phyloP scores from a whole-genome alignment of 2,329 filamentous ascomycete genomes.

The Sordariomycetes sp. region DNA sequence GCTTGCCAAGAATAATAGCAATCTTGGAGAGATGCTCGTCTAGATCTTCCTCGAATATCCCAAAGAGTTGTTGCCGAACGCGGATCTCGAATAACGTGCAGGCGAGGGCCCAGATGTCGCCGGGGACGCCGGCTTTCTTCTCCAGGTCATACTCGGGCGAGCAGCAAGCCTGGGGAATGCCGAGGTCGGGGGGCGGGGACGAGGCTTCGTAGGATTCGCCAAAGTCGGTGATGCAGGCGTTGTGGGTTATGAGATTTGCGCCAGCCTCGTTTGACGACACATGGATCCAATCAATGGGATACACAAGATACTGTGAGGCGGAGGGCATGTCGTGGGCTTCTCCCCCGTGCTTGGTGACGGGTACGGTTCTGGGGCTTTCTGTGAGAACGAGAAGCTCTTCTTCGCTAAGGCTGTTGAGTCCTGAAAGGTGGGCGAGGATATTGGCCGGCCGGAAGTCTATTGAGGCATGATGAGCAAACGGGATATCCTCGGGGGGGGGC shows the following conservation, averaged over 20 bases:
- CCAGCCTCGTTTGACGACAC: background rate
- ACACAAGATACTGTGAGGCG: conserved; percentile 14
- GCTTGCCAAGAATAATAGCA: conserved; percentile 17
- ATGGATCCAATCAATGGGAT: conserved; percentile 1
- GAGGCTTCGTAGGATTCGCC: background rate
- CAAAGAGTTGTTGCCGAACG: background rate
- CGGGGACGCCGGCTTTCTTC: background rate
- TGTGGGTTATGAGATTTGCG: background rate
- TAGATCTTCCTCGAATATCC: background rate
- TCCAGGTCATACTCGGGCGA: background rate
- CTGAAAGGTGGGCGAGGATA: conserved; percentile 12
- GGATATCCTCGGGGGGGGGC: background rate
- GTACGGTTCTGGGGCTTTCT: background rate
- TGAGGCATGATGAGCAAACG: background rate
- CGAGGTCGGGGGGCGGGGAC: background rate
- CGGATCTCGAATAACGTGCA: background rate
- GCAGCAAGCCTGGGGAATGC: background rate
- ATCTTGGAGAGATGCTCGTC: conserved; percentile 15
- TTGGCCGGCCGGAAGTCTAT: conserved; percentile 17
- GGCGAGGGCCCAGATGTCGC: background rate
- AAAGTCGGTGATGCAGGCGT: background rate
- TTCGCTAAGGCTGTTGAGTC: conserved; percentile 13
- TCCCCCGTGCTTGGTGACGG: conserved; percentile 5
- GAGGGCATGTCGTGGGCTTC: conserved; percentile 8
- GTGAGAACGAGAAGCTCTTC: conserved; percentile 7